These are phyloP conservation scores for Phytophthora pluvialis DNA, from an alignment of 352 stramenopile genomes.

Conservation along the genomic window DNA sequence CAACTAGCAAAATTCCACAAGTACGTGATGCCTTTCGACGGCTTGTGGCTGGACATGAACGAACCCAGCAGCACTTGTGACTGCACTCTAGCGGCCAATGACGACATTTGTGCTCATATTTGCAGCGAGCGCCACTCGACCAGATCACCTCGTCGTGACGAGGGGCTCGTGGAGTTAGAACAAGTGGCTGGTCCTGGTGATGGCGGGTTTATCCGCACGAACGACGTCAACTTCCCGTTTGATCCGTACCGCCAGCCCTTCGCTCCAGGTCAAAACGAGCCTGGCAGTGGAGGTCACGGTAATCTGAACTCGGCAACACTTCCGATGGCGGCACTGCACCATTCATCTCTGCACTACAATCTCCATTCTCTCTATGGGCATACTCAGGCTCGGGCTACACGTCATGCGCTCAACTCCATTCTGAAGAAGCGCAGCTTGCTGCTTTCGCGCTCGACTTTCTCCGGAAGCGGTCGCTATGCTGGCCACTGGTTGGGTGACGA, in stretches of 20 bases:
- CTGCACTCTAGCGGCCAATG: slow-evolving; percentile 40
- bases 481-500: slow-evolving; percentile 70
- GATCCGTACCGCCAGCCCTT: slow-evolving; percentile 86
- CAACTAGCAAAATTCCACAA: slow-evolving; percentile 69
- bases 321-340: slow-evolving; percentile 73
- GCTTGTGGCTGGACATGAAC: slow-evolving; percentile 88
- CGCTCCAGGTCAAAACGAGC: slow-evolving; percentile 59
- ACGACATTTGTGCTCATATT: slow-evolving; percentile 42
- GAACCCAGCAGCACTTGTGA: slow-evolving; percentile 81
- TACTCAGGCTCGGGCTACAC: slow-evolving; percentile 61
- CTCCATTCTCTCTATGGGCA: slow-evolving; percentile 87
- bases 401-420: slow-evolving; percentile 51
- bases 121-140: slow-evolving; percentile 17
- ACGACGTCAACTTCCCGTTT: slow-evolving; percentile 78
- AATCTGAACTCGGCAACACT: slow-evolving; percentile 85
- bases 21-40: slow-evolving; percentile 71
- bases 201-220: slow-evolving; percentile 65
- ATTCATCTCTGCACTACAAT: slow-evolving; percentile 85
- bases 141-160: background rate
- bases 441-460: slow-evolving; percentile 73
- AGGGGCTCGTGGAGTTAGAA: slow-evolving; percentile 12
- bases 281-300: slow-evolving; percentile 46
- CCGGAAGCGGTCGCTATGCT: slow-evolving; percentile 62
- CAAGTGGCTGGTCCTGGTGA: slow-evolving; percentile 22
- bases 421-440: slow-evolving; percentile 68